Percentiles rank a stretch among this genome's conserved stretches.
phyloP scores from a whole-genome alignment of 192 early-diverging fungal genomes.

The Backusella sp. region DNA sequence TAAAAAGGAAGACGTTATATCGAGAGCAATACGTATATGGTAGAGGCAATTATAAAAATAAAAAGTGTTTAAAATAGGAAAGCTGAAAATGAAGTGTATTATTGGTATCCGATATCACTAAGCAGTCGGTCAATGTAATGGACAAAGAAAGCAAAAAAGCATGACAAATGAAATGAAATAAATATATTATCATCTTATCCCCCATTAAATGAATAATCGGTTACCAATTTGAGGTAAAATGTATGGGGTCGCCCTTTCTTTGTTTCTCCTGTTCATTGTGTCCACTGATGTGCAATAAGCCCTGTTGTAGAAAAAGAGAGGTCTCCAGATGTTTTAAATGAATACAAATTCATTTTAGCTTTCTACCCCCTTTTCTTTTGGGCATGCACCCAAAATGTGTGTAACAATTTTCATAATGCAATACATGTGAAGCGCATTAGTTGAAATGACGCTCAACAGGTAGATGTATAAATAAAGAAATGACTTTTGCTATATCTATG shows the following conservation, averaged over 20 bases:
- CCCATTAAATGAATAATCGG: neutral
- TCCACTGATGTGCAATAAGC: neutral
- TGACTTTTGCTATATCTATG: neutral
- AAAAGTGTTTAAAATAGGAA: neutral
- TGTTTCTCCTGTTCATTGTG: neutral
- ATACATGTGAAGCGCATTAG: neutral
- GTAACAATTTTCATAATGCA: neutral
- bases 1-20: neutral
- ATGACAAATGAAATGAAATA: neutral
- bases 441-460: neutral
- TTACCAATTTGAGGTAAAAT: neutral
- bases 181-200: neutral
- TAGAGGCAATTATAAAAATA: neutral
- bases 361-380: neutral
- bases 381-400: neutral
- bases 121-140: neutral
- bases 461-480: neutral
- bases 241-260: neutral
- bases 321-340: neutral
- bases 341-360: neutral
- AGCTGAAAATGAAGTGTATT: neutral
- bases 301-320: neutral
- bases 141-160: neutral
- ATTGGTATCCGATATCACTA: neutral
- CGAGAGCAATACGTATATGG: neutral